Evolutionary conservation across 345 rosid genomes (phyloP), one percentile per base, ranked within the genome.

Genomic region (Alliaria petiolata): DNA sequence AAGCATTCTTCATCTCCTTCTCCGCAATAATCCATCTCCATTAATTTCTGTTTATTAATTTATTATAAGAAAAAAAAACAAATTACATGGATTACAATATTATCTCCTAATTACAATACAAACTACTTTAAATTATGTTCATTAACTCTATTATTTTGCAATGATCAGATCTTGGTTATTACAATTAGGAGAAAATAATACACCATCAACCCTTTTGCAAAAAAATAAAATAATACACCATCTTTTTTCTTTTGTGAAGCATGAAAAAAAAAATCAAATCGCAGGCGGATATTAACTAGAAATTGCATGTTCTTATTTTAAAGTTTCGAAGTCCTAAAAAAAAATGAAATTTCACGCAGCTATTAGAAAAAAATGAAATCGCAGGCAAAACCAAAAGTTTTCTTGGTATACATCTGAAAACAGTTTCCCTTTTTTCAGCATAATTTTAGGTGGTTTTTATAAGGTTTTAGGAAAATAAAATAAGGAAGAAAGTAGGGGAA

Each of bases 1-100:
- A 83, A 70, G 69, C 93, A 87, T 60, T 86, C 98, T 73, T 79
- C 90, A 52, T 85, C 90, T 42, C 67, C 81, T 49, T 34, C 55
- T 19, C 77, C 78, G 64, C 97, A 89, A 3, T 11, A 13, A 72
- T 85, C 90, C 69, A 60, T 62, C 4, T 86, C 97, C 85, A 84
- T 81, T 68, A 82, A 74, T 78, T 82, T 78, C 89, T 69, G 20
- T 59, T 13, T 5, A 39, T 47, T 20, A 8, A 60, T 36, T 22
- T 12, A 20, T 53, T n/a, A 53, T 4, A 30, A 53, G 38, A n/a
- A n/a, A 53, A 25, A 16, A n/a, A 47, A 51, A 13, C 45, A 60
- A 22, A 8, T 2, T 35, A 16, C n/a, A 26, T 12, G 8, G 17
- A 22, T 63, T 35, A 36, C 34, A 11, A 12, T 51, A 30, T 10